Conservation (phyloP, 2,329 filamentous ascomycete species). For the Aspergillus transmontanensis region DNA sequence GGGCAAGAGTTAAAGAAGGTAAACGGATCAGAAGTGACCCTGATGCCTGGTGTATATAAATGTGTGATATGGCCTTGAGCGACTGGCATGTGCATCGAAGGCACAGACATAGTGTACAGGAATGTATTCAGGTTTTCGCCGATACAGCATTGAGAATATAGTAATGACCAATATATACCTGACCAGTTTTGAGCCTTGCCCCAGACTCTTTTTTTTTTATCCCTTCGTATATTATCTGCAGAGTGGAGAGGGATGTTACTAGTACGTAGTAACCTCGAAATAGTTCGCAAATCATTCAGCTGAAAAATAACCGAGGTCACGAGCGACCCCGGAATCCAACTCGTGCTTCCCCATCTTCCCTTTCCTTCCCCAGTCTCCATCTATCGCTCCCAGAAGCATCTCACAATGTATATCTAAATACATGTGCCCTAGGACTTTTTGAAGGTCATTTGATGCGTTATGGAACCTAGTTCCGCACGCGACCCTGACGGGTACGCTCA, state of each 20-base stretch:
- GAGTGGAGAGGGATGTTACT: background rate
- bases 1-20: background rate
- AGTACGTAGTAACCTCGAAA: no score
- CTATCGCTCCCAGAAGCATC: background rate
- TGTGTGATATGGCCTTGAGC: background rate
- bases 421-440: background rate
- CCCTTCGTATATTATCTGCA: background rate
- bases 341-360: background rate
- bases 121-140: background rate
- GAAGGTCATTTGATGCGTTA: slow-evolving; percentile 16
- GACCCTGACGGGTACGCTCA: slow-evolving; percentile 49
- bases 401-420: slow-evolving; percentile 5
- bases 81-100: background rate
- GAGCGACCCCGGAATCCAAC: slow-evolving; percentile 8
- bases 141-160: background rate
- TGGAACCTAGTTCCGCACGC: slow-evolving; percentile 25
- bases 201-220: background rate
- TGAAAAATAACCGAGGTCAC: slow-evolving; percentile 26
- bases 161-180: background rate
- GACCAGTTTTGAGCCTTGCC: background rate
- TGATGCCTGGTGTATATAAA: slow-evolving; percentile 3
- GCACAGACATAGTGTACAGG: background rate
- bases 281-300: background rate
- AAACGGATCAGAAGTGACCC: background rate
- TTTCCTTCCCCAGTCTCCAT: slow-evolving; percentile 2